Evolutionary conservation across 352 stramenopile genomes (phyloP), one percentile per base, ranked within the genome.

Genomic region (Pythium dissotocum): DNA sequence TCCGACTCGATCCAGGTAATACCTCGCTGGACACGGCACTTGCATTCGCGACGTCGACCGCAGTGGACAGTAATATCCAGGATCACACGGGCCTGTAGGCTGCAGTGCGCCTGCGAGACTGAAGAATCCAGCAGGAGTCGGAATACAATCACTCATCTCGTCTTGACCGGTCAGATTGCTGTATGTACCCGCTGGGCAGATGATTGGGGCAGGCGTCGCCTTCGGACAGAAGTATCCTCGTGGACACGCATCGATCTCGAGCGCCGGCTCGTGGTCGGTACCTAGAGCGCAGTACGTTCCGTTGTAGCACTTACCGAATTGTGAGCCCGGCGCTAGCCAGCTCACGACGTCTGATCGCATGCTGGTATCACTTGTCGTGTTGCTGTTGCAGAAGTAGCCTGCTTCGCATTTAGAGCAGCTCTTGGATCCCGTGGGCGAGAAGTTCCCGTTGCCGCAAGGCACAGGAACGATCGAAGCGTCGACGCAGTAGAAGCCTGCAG

Each of bases 31-130:
- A 55, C 89, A 97, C 14, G 88, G 80, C 8, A 95, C 72, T 75
- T 96, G 87, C 0, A 72, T 93, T n/a, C 56, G 62, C 14, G 82
- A 82, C 0, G 82, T 89, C 2, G 88, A 94, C 13, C 86, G 79
- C 8, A 73, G 36, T 0, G 90, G 90, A 30, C 92, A 98, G 63
- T 96, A 97, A 69, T 86, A 95, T 1, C 94, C 87, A n/a, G 87
- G 74, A 46, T 73, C 73, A 32, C 87, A 95, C 18, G 73, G 62
- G 0, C 87, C 87, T 0, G 79, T 85, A 4, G 87, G 83, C 21
- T 69, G 70, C 2, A 95, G 67, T 3, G 84, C 67, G 21, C 82
- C 85, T 71, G 81, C 80, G 8, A 90, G 58, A 58, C 85, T 94
- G 57, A 76, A 95, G 57, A 77, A 88, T 2, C 87, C 87, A 14